Evolutionary conservation across 371 early-diverging fungal species (phyloP).

Genomic region (Mucor racemosus): DNA sequence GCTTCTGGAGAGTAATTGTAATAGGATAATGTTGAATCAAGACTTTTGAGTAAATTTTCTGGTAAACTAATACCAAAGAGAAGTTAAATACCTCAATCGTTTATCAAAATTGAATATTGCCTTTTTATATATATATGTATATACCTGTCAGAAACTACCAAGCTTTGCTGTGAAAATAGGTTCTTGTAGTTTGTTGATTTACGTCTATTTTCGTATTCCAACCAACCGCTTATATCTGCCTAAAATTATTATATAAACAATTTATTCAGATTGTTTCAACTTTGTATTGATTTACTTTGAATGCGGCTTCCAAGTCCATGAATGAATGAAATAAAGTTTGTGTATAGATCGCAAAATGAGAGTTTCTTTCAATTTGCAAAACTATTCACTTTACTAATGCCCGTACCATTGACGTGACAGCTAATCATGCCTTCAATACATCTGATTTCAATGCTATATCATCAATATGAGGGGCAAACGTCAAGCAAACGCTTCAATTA

Average conservation of each 20-base stretch:
- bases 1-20: conserved; percentile 13
- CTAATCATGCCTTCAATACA: background rate
- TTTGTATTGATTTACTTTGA: background rate
- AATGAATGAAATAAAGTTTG: background rate
- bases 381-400: background rate
- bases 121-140: background rate
- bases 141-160: background rate
- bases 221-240: conserved; percentile 29
- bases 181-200: background rate
- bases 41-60: background rate
- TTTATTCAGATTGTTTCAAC: background rate
- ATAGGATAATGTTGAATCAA: conserved; percentile 18
- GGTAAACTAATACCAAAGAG: background rate
- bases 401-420: background rate
- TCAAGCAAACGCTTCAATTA: too few species aligned
- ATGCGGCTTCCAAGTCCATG: background rate
- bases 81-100: too few species aligned
- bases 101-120: background rate
- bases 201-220: conserved; percentile 17
- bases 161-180: background rate
- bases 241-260: background rate
- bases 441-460: background rate
- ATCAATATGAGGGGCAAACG: too few species aligned
- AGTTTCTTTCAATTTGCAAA: background rate
- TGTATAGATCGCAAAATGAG: background rate